Conservation (phyloP, 176 grass and related monocot genomes). For the Eragrostis curvula region DNA sequence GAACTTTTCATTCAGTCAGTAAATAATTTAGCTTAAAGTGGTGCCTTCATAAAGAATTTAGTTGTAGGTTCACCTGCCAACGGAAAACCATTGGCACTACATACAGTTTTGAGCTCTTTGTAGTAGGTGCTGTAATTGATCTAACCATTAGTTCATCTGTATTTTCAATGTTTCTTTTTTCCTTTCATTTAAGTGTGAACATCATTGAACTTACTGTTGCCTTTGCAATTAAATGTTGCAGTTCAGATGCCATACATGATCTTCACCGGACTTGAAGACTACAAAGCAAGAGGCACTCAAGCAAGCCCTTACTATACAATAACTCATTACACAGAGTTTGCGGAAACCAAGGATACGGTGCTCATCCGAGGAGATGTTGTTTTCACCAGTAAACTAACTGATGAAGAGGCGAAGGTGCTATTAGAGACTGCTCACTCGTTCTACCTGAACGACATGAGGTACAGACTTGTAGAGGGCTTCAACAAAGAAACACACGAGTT, state of each 20-base stretch:
- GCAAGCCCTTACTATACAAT: constrained; percentile 88
- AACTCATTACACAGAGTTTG: constrained; percentile 81
- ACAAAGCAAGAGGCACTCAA: constrained; percentile 96
- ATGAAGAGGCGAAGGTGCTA: constrained; percentile 83
- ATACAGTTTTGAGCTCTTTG: background rate
- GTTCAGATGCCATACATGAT: constrained; percentile 92
- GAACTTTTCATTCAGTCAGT: background rate
- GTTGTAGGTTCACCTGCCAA: background rate
- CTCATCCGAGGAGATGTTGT: constrained; percentile 88
- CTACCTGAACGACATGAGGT: constrained; percentile 84
- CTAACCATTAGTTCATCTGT: background rate
- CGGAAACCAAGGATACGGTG: constrained; percentile 78
- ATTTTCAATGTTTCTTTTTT: background rate
- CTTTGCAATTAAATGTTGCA: constrained; percentile 42
- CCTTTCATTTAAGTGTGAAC: background rate
- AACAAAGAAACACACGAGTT: constrained; percentile 89
- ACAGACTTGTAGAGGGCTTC: constrained; percentile 87
- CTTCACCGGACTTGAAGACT: constrained; percentile 96
- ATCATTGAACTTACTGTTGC: constrained; percentile 8
- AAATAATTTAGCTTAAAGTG: background rate
- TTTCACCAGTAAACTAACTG: constrained; percentile 86
- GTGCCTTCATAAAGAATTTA: background rate
- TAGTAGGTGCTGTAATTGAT: constrained; percentile 12
- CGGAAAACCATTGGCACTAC: background rate
- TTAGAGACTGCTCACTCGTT: constrained; percentile 83